Percentiles rank a stretch among this genome's conserved stretches.
Evolutionary conservation across 257 asterid genomes (phyloP).

Genomic region (Vinca minor): DNA sequence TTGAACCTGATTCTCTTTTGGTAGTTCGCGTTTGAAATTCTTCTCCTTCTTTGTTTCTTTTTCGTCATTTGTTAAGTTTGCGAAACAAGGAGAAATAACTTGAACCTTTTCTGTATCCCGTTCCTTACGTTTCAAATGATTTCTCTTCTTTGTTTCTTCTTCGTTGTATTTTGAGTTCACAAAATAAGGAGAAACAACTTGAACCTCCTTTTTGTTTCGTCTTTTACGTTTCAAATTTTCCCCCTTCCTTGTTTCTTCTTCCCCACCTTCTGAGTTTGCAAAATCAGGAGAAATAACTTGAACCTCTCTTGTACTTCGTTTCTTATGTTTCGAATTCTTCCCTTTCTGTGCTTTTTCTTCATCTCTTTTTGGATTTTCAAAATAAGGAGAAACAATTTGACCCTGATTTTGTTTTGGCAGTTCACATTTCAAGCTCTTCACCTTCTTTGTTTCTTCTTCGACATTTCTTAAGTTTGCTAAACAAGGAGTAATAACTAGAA

Average conservation of each 20-base stretch:
- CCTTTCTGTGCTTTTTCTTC: background rate
- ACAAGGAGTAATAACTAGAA: background rate
- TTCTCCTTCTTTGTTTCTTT: background rate
- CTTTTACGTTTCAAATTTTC: slow-evolving; percentile 6
- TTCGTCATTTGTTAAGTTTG: background rate
- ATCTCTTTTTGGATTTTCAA: background rate
- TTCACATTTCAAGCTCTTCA: background rate
- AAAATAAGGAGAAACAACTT: slow-evolving; percentile 48
- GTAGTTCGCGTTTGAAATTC: background rate
- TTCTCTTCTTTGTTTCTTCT: background rate
- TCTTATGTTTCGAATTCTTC: background rate
- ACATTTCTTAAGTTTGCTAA: background rate
- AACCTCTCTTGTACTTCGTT: background rate
- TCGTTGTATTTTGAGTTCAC: too few relatives aligned
- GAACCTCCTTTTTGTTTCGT: slow-evolving; percentile 17
- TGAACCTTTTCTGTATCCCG: background rate
- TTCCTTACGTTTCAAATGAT: background rate
- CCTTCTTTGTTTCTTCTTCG: background rate
- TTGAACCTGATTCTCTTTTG: background rate
- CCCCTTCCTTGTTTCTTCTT: slow-evolving; percentile 5
- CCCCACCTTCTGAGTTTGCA: slow-evolving; percentile 10
- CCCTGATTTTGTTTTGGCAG: background rate
- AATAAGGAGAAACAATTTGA: slow-evolving; percentile 13
- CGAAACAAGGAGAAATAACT: background rate
- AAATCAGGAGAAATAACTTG: background rate